These are phyloP conservation scores for Torulaspora quercuum DNA, from an alignment of 805 yeast species.

Conservation along the genomic window DNA sequence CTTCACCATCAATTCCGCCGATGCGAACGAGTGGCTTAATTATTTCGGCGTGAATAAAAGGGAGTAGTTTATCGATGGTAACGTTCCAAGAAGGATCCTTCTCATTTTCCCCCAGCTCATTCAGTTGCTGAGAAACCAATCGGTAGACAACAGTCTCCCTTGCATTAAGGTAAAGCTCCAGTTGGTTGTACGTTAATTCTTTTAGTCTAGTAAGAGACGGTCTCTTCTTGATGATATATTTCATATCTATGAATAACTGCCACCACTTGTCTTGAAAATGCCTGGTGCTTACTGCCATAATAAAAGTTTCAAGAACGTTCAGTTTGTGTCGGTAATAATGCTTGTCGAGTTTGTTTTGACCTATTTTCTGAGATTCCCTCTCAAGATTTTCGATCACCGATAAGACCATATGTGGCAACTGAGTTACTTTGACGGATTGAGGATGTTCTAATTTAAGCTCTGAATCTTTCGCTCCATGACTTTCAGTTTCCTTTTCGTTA, in stretches of 20 bases:
- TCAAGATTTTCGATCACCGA: constrained; percentile 17
- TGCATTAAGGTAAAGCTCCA: constrained; percentile 21
- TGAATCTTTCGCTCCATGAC: background rate
- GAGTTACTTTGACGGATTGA: constrained; percentile 15
- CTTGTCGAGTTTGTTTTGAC: constrained; percentile 14
- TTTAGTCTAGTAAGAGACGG: constrained; percentile 18
- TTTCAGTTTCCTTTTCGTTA: background rate
- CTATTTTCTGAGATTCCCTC: constrained; percentile 17
- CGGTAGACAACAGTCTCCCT: constrained; percentile 18
- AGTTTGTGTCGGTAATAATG: constrained; percentile 26
- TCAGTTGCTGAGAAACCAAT: constrained; percentile 20
- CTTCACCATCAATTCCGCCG: constrained; percentile 14
- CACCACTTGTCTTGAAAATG: constrained; percentile 28
- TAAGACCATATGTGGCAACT: constrained; percentile 20
- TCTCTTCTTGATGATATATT: constrained; percentile 12
- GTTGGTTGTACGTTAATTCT: constrained; percentile 24
- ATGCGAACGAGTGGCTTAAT: constrained; percentile 20
- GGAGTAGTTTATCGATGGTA: constrained; percentile 23
- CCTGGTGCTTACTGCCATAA: constrained; percentile 24
- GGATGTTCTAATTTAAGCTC: background rate
- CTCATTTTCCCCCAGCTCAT: constrained; percentile 24
- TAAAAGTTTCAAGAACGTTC: constrained; percentile 30
- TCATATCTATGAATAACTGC: constrained; percentile 30
- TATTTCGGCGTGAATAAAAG: constrained; percentile 21
- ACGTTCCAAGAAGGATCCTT: constrained; percentile 24